Evolutionary conservation across 2,329 filamentous ascomycete genomes (phyloP).

Genomic region (Stenocarpella maydis): DNA sequence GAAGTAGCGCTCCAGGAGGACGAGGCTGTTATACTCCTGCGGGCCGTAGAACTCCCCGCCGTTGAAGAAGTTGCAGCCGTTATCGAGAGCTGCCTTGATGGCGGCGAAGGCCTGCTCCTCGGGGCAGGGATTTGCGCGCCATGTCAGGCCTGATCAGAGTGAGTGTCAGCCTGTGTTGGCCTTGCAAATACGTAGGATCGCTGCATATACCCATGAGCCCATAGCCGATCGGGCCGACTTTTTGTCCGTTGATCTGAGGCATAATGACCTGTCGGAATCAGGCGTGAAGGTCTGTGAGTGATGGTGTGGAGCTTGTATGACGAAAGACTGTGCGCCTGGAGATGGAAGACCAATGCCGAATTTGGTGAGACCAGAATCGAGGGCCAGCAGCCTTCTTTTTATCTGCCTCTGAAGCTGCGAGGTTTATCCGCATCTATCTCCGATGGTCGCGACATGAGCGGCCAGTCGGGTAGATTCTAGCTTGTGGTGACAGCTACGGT

Average conservation of each 20-base stretch:
- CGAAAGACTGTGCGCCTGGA: not conserved
- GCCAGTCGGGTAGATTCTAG: not conserved
- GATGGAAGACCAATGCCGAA: not conserved
- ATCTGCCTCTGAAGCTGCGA: conserved; percentile 8
- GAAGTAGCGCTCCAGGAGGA: conserved; percentile 70
- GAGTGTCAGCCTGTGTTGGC: not conserved
- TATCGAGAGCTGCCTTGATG: conserved; percentile 60
- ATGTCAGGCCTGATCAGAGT: conserved; percentile 50
- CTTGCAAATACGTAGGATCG: not conserved
- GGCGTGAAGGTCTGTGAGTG: not conserved
- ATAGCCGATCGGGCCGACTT: conserved; percentile 43
- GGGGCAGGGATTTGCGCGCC: conserved; percentile 49
- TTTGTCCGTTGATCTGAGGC: conserved; percentile 42
- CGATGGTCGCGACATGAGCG: not conserved
- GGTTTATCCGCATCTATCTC: conserved; percentile 13
- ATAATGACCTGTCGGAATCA: conserved; percentile 38
- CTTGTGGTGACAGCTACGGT: not conserved
- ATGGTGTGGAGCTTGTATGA: not conserved
- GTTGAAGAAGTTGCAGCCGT: conserved; percentile 64
- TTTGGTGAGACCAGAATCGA: not conserved
- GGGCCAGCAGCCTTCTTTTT: not conserved
- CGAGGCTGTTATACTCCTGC: conserved; percentile 63
- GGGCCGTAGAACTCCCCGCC: conserved; percentile 72
- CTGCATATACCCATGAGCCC: conserved; percentile 44
- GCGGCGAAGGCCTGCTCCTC: conserved; percentile 61